Evolutionary conservation across 495 filamentous ascomycete species (phyloP), one percentile per base, ranked within the genome.

Genomic region (Poronia punctata): DNA sequence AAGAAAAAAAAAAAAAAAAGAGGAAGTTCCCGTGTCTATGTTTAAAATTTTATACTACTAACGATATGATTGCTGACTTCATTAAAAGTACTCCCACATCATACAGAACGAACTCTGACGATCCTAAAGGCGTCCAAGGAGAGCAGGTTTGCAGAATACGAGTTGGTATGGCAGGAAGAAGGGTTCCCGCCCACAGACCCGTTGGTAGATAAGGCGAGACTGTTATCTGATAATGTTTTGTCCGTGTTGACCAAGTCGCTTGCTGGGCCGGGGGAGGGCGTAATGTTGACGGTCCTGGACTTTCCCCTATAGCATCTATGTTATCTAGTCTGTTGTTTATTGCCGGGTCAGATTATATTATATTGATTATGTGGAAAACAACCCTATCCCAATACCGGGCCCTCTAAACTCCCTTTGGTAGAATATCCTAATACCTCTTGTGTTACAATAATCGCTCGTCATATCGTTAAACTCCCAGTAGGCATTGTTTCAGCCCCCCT

Each of bases 61-160:
- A n/a, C n/a, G n/a, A n/a, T n/a, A n/a, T n/a, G n/a, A n/a, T n/a
- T n/a, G n/a, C n/a, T n/a, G n/a, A n/a, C n/a, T n/a, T n/a, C n/a
- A n/a, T n/a, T n/a, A n/a, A n/a, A n/a, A n/a, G 46, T 68, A n/a
- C 51, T 68, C 3, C 65, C 63, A 0, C 49, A 65, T 12, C 36
- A 51, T 12, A 34, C 27, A 5, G 31, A 45, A 12, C 32, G 53
- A 5, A 43, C 33, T 17, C 36, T 68, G 38, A 54, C 40, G 19
- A 59, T 67, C 16, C 20, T 66, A 12, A 59, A 46, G 36, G 57
- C 60, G 18, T 43, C 55, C 2, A 57, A 49, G 29, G 45, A 25
- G 2, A 45, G 33, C 12, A 39, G 26, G 4, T 68, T 59, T 26
- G 22, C 50, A 2, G 39, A 40, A 6, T 62, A 62, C 39, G 50